Evolutionary conservation across 257 asterid species (phyloP).

Genomic region (Solanum lycopersicoides): DNA sequence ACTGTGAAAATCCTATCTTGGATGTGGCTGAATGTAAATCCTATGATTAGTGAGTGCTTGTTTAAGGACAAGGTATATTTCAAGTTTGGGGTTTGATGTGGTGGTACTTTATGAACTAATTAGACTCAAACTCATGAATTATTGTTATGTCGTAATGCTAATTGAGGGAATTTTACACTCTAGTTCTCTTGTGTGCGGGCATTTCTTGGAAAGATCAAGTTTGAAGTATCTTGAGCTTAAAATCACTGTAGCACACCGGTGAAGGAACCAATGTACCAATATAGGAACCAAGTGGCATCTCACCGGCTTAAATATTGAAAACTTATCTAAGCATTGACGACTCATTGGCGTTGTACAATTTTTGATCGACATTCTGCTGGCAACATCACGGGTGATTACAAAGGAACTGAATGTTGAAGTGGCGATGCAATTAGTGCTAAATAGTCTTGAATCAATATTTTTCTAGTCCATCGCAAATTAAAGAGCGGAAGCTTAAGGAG

Average conservation of each 20-base stretch:
- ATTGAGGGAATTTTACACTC: not conserved
- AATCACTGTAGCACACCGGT: not conserved
- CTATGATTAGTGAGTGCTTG: not conserved
- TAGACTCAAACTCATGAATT: not conserved
- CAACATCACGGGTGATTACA: not conserved
- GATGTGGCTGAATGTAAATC: not conserved
- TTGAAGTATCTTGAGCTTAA: not conserved
- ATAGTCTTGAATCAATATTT: too few species aligned
- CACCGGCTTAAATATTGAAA: not conserved
- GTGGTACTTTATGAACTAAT: not conserved
- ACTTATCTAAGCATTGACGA: not conserved
- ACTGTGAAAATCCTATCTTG: not conserved
- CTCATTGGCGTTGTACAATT: not conserved
- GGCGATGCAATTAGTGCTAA: not conserved
- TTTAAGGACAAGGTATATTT: not conserved
- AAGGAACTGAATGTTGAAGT: not conserved
- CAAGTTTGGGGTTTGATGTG: not conserved
- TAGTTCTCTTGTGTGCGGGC: not conserved
- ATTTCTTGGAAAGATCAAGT: not conserved
- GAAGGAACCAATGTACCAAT: not conserved
- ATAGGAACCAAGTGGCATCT: not conserved
- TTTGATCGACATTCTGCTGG: not conserved
- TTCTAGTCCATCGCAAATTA: not conserved
- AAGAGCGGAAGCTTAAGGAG: not conserved
- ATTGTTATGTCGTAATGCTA: not conserved